Conservation (phyloP, 495 filamentous ascomycete genomes). For the Thermothielavioides terrestris region DNA sequence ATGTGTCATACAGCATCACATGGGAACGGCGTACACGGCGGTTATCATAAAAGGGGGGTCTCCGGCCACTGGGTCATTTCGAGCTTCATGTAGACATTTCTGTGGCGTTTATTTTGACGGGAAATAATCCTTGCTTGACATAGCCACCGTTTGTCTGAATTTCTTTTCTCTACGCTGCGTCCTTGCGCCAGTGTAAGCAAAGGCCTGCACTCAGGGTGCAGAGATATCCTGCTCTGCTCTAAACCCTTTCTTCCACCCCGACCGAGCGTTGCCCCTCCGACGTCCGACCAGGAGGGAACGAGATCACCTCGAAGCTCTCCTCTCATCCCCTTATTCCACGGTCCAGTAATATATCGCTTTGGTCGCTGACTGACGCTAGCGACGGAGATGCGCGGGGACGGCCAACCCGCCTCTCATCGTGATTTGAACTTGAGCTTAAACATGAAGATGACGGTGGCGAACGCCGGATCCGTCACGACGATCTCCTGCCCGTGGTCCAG, state of each 20-base stretch:
- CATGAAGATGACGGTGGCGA: constrained; percentile 60
- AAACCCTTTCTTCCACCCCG: not conserved
- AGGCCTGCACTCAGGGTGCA: no score
- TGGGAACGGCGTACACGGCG: constrained; percentile 25
- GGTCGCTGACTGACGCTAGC: no score
- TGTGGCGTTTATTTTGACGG: no score
- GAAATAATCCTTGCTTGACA: no score
- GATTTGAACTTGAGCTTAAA: constrained; percentile 48
- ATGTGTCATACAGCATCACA: constrained; percentile 10
- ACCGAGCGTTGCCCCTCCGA: not conserved
- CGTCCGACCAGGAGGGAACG: not conserved
- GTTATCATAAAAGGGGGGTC: constrained; percentile 4
- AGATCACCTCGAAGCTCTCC: no score
- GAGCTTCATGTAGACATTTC: not conserved
- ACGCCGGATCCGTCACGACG: constrained; percentile 75
- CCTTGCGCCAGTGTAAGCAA: no score
- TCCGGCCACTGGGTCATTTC: constrained; percentile 5
- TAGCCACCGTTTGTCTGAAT: not conserved
- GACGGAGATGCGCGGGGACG: no score
- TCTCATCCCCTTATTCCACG: not conserved
- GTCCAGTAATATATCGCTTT: not conserved
- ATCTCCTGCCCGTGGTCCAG: constrained; percentile 46
- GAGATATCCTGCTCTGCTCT: not conserved
- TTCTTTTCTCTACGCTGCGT: no score
- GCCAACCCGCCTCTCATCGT: not conserved